Evolutionary conservation across 2,329 filamentous ascomycete species (phyloP).

Genomic region (Phaeosphaeriaceae sp.): DNA sequence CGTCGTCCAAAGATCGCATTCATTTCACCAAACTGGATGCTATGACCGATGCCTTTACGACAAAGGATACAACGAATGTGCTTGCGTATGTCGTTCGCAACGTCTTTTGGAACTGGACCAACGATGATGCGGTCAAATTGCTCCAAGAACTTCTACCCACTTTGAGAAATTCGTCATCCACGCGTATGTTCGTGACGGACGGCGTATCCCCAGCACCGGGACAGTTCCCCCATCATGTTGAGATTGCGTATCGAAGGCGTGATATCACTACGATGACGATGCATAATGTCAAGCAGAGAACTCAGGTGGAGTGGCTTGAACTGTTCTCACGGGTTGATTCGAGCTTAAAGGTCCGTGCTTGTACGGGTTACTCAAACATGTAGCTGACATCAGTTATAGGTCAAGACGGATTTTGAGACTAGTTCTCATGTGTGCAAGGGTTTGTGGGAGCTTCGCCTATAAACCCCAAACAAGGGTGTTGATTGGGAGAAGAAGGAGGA

Average conservation of each 20-base stretch:
- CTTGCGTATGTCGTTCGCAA: conserved; percentile 4
- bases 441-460: neutral
- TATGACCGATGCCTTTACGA: neutral
- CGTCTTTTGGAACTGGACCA: conserved; percentile 6
- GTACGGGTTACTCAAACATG: too few relatives aligned
- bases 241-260: conserved; percentile 1
- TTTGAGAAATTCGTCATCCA: neutral
- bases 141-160: neutral
- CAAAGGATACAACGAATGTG: neutral
- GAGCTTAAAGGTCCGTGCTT: neutral
- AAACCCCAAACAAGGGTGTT: neutral
- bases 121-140: neutral
- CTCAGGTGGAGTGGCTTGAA: neutral
- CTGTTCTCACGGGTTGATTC: neutral
- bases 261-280: conserved; percentile 7
- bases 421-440: conserved; percentile 5
- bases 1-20: neutral
- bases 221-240: conserved; percentile 2
- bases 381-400: too few relatives aligned
- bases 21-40: conserved; percentile 1
- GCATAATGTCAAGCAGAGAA: conserved; percentile 8
- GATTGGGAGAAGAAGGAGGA: neutral
- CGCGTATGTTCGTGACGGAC: conserved; percentile 1
- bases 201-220: neutral
- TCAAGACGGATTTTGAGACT: conserved; percentile 1